Percentiles rank a stretch among this genome's conserved stretches.
Evolutionary conservation across 2,329 filamentous ascomycete species (phyloP).

Genomic region (Pezicula rhizophila): DNA sequence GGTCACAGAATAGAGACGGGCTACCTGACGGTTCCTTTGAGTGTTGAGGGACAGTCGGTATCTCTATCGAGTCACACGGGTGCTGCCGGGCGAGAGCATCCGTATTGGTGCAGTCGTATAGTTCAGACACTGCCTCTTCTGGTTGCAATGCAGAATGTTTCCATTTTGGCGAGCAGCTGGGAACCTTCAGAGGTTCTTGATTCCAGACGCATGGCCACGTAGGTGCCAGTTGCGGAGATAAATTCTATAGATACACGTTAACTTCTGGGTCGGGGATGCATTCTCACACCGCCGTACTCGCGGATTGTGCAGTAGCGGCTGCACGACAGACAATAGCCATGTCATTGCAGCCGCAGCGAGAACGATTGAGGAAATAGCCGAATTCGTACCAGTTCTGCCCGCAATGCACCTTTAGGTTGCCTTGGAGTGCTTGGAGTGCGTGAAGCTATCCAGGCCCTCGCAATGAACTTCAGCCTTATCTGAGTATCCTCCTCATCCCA

Average conservation of each 20-base stretch:
- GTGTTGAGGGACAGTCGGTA: slow-evolving; percentile 14
- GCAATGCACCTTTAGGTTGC: slow-evolving; percentile 12
- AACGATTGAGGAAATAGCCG: slow-evolving; percentile 12
- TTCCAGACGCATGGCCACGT: slow-evolving; percentile 22
- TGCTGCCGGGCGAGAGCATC: slow-evolving; percentile 22
- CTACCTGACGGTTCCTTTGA: slow-evolving; percentile 11
- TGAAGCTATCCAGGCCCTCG: slow-evolving; percentile 27
- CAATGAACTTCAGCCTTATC: slow-evolving; percentile 29
- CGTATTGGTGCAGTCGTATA: slow-evolving; percentile 16
- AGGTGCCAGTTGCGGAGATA: slow-evolving; percentile 19
- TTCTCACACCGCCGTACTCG: slow-evolving; percentile 21
- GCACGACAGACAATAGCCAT: slow-evolving; percentile 21
- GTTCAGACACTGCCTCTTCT: slow-evolving; percentile 12
- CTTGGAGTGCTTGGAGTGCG: slow-evolving; percentile 12
- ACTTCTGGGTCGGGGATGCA: slow-evolving; percentile 20
- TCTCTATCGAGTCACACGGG: slow-evolving; percentile 13
- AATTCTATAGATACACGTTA: slow-evolving; percentile 25
- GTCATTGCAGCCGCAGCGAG: slow-evolving; percentile 10
- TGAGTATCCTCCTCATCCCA: slow-evolving; percentile 34
- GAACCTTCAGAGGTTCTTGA: slow-evolving; percentile 15
- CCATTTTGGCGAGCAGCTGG: slow-evolving; percentile 13
- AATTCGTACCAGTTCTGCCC: slow-evolving; percentile 24
- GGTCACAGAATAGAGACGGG: slow-evolving; percentile 38
- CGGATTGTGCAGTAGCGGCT: slow-evolving; percentile 23
- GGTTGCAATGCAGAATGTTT: slow-evolving; percentile 6